Evolutionary conservation across 148 eudicot species (phyloP), one percentile per base, ranked within the genome.

Genomic region (Cornus kousa): DNA sequence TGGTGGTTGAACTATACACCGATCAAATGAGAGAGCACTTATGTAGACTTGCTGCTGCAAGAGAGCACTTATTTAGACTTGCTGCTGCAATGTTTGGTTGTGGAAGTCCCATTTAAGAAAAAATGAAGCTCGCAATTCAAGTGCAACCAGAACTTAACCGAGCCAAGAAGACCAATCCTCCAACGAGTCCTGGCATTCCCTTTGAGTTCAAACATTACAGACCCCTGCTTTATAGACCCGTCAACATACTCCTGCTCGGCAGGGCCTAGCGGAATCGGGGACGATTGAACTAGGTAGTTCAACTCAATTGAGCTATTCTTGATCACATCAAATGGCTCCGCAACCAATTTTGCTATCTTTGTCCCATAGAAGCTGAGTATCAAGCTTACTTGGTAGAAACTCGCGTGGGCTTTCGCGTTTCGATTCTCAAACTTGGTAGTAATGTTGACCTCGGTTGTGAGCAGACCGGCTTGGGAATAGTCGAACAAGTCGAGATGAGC

Each of bases 61-160:
- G 12, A 19, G 70, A 65, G 31, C 12, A 19, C 20, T 80, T 82
- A 83, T 79, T 77, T 82, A 16, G 84, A 73, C 79, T 73, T 92
- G 55, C 93, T 84, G 80, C 79, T 86, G 80, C 98, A 94, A 77
- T 77, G 81, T 24, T 88, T 86, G 46, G 73, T 62, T 33, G 76
- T 80, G 67, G 69, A 75, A 74, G 72, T 83, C 48, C 81, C 80
- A 73, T 84, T 78, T 0, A 64, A 8, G 79, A n/a, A 17, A 40
- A 80, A 89, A 10, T 50, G 71, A 3, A 94, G 82, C 23, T 73
- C 7, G 71, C 98, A 94, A 81, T 85, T 28, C 83, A 94, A 71
- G 72, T 80, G 84, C 71, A 90, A 77, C 92, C 82, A 74, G 81
- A 86, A 87, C 83, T 84, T 87, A 71, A 91, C 88, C 9, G 94